Evolutionary conservation across 345 rosid genomes (phyloP), one percentile per base, ranked within the genome.

Genomic region (Aquilaria sinensis): DNA sequence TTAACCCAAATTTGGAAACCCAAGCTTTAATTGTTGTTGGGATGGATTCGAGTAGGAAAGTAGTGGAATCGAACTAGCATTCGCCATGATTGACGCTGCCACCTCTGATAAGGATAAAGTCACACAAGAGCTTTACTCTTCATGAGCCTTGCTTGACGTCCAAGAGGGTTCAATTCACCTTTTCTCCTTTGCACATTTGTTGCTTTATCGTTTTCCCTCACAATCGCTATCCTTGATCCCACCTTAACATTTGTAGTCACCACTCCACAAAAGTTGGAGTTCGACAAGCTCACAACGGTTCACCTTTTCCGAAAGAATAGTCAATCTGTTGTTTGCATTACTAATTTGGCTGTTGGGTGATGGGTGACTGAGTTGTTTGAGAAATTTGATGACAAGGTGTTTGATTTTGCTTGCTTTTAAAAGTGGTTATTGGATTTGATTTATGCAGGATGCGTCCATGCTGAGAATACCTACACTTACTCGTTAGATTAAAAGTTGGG

Each of bases 11-110:
- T 12, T 51, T 51, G 9, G 23, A 51, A 51, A 12, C 7, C 54
- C 29, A 5, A 51, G 29, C 6, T 51, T 51, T 48, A 37, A 37
- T 37, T 3, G 6, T 9, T 50, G 37, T 33, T 33, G 31, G 51
- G 31, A 94, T 94, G 99, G 97, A 94, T 78, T 91, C 99, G 61
- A 91, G 99, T 78, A 84, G 97, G 71, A 85, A 96, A 78, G 99
- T 97, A 13, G 97, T 94, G 78, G 99, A 94, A 67, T 88, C 99
- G 66, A 90, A 88, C 68, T 88, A 96, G 99, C 83, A 97, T 66
- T 91, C 96, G 70, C 76, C 89, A 81, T 94, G 93, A 67, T 91
- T 59, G 99, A 94, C 41, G 91, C 73, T 55, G 97, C 88, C 6
- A 91, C 99, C 8, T 85, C 97, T 16, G 85, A 85, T 57, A 96